Base-by-base conservation (phyloP, 208 protist species). In the Trypanosoma boissoni region DNA sequence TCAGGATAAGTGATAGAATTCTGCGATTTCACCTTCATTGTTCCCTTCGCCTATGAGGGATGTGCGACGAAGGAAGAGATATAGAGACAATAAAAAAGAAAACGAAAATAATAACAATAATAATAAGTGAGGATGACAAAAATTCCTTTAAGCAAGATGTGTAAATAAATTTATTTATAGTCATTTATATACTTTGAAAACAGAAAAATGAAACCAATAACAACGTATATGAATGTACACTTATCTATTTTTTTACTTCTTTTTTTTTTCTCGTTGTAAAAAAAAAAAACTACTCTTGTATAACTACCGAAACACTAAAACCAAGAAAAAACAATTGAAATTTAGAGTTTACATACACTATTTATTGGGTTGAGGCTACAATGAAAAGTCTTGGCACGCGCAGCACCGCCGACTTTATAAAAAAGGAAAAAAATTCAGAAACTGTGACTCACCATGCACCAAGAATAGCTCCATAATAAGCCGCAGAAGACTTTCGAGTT, bases 21-120 rank as follows among this genome's bases (percentile, higher is more conserved):
- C 46, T 82, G 67, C 55, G 74, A 79, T 78, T 83, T 88, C 62
- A 94, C 69, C 77, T 91, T 94, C 62, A 78, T 68, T 44, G 50
- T 78, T 58, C 41, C 37, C 63, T 64, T 46, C 49, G 28, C 44
- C 20, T 46, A 45, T 37, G 12, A 23, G 29, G n/a, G 48, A 18
- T 65, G 5, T 45, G n/a, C 6, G 16, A 14, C 4, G 16, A 57
- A 44, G 31, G 16, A 20, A 45, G 36, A 18, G 9, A 14, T 51
- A 1, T 28, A 21, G 18, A 21, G 60, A 68, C 18, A 58, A 39
- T 58, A 50, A 29, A 27, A 64, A 59, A 39, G 32, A 60, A 53
- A 41, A 53, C 42, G 32, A 12, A 44, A 64, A 36, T 14, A 5
- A 23, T 32, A 48, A 52, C n/a, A 32, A 9, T 56, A 4, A 45